Percentiles rank a stretch among this genome's conserved stretches.
Conservation (phyloP, 805 yeast genomes). For the Nakazawaea sp. region DNA sequence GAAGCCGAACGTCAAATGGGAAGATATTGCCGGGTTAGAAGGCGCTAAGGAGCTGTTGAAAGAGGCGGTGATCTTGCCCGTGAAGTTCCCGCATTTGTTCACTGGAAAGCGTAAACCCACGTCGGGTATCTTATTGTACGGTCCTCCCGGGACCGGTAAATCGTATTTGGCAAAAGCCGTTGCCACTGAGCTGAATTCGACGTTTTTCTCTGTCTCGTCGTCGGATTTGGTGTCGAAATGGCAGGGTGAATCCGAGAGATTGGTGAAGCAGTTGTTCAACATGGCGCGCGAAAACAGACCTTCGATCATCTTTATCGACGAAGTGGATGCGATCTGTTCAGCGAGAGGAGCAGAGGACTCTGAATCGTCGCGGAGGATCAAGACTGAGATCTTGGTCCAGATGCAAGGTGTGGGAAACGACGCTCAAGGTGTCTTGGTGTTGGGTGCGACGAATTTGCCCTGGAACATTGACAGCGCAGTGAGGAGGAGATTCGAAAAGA, state of each 20-base stretch:
- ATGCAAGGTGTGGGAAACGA: constrained; percentile 99
- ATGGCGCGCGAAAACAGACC: constrained; percentile 98
- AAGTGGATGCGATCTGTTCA: constrained; percentile 96
- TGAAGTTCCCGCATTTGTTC: constrained; percentile 90
- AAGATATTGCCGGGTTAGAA: constrained; percentile 93
- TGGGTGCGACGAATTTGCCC: constrained; percentile 97
- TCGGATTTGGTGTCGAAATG: constrained; percentile 95
- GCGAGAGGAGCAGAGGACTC: constrained; percentile 98
- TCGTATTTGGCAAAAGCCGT: constrained; percentile 96
- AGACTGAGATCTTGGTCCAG: constrained; percentile 91
- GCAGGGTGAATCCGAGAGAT: constrained; percentile 98
- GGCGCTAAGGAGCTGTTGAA: constrained; percentile 93
- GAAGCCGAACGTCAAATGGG: constrained; percentile 90
- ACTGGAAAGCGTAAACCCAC: constrained; percentile 93
- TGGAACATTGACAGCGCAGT: constrained; percentile 99
- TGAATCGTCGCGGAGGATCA: constrained; percentile 93
- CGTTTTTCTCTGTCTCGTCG: constrained; percentile 93
- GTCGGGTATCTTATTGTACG: constrained; percentile 80
- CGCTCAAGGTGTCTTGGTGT: constrained; percentile 81
- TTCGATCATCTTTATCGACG: constrained; percentile 93
- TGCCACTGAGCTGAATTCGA: constrained; percentile 96
- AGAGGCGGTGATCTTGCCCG: constrained; percentile 96
- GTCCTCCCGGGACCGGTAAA: constrained; percentile 98
- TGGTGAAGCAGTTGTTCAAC: constrained; percentile 87
- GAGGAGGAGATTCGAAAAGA: constrained; percentile 89